These are phyloP conservation scores for Acanthamoeba healyi DNA, from an alignment of 208 protist species.

Conservation along the genomic window DNA sequence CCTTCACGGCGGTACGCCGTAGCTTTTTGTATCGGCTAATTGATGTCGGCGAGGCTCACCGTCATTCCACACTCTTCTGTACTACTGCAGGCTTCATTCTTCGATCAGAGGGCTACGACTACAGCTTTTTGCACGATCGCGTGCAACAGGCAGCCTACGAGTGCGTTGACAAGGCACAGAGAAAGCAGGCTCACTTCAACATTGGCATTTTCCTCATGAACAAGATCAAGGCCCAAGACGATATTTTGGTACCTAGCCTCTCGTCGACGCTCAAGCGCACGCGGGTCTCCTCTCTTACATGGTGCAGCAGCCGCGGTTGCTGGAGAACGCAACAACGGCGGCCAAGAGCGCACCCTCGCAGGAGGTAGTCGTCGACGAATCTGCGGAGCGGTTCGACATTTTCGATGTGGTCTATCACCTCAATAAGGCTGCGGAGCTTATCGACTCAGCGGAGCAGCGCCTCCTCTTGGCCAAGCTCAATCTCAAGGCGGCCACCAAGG, in stretches of 20 bases:
- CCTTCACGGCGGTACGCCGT: background rate
- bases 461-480: slow-evolving; percentile 44
- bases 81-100: slow-evolving; percentile 24
- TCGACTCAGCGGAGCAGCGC: background rate
- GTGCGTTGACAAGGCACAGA: background rate
- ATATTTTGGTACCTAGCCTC: too few species aligned
- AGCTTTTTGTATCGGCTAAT: background rate
- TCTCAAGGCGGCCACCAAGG: slow-evolving; percentile 58
- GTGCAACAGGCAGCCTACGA: slow-evolving; percentile 59
- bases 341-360: background rate
- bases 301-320: background rate
- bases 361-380: background rate
- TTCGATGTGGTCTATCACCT: slow-evolving; percentile 63
- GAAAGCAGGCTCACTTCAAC: slow-evolving; percentile 31
- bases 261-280: too few species aligned
- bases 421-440: slow-evolving; percentile 37
- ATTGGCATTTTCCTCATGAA: slow-evolving; percentile 22
- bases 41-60: background rate
- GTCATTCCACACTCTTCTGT: background rate
- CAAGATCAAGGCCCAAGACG: slow-evolving; percentile 5
- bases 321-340: background rate
- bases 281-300: too few species aligned
- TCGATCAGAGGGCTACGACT: slow-evolving; percentile 19
- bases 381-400: background rate
- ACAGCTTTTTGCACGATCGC: slow-evolving; percentile 59